phyloP scores from a whole-genome alignment of 352 stramenopile species.

The Globisporangium camurandrum region DNA sequence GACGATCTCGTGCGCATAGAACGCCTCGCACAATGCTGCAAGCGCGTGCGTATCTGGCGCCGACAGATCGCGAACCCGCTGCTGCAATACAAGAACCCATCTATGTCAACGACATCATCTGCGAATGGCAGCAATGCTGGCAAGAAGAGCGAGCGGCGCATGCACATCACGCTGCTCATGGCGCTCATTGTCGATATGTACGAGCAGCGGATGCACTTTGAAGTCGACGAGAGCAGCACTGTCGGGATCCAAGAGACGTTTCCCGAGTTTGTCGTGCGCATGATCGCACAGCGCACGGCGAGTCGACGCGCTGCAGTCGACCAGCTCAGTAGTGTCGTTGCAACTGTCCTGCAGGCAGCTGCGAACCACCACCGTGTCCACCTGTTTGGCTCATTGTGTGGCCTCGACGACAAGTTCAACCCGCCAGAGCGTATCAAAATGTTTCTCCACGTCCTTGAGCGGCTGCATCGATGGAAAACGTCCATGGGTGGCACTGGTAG shows the following conservation, averaged over 20 bases:
- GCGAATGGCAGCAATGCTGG: conserved; percentile 10
- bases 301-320: conserved; percentile 43
- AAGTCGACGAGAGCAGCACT: conserved; percentile 24
- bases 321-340: conserved; percentile 47
- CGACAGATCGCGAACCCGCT: conserved; percentile 57
- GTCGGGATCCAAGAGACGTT: conserved; percentile 44
- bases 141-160: conserved; percentile 59
- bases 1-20: conserved; percentile 51
- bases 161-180: conserved; percentile 64
- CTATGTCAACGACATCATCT: conserved; percentile 12
- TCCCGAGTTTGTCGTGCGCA: conserved; percentile 58
- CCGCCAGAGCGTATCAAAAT: conserved; percentile 58
- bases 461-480: conserved; percentile 48
- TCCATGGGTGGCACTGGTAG: conserved; percentile 9
- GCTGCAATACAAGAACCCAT: conserved; percentile 48
- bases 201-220: conserved; percentile 42
- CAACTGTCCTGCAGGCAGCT: conserved; percentile 38
- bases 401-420: conserved; percentile 44
- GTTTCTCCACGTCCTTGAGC: conserved; percentile 60
- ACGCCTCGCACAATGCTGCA: conserved; percentile 60
- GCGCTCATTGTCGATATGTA: conserved; percentile 69
- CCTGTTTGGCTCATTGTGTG: conserved; percentile 54
- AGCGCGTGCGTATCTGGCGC: conserved; percentile 64
- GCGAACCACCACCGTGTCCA: conserved; percentile 40
- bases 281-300: conserved; percentile 37